Base-by-base conservation (phyloP, 83 land plant genomes). In the Picea engelmannii region DNA sequence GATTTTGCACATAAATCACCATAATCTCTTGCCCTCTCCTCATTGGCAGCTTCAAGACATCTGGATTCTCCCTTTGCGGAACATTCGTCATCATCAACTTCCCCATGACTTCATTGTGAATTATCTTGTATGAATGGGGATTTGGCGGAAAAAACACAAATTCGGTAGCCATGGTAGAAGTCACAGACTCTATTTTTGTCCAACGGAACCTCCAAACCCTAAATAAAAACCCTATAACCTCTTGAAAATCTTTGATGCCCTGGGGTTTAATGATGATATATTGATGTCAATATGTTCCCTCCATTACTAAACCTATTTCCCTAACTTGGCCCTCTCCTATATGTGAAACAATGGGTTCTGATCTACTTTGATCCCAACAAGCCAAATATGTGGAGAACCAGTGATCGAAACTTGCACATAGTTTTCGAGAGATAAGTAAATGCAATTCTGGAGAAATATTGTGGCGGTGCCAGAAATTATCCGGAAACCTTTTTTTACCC, bases 111-210 rank as follows among this genome's bases (percentile, higher is more conserved):
- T 76, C 81, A 1, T 85, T 88, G 65, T 7, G 85, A 42, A 20
- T 75, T 73, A 87, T 71, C 81, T 49, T 68, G 81, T 91, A 91
- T 67, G 93, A 86, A 62, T 91, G 83, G 21, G 93, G 93, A 17
- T 67, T 79, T 81, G 93, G 93, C 76, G 93, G 93, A 59, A 86
- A 91, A 81, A 91, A 91, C 15, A 91, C 93, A 80, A 89, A 84
- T 83, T 89, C 84, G 80, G 91, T 87, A 68, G 93, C 93, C 89
- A 91, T 81, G 6, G 90, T 76, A 42, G 93, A 91, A 35, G 91
- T 88, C 64, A 91, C 87, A 44, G 52, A 84, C 38, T 91, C 93
- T 89, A 74, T 74, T 47, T 21, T 74, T 21, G 13, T 21, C 59
- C 59, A 74, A 4, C 21, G 13, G 11, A 23, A 47, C 13, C 16